Evolutionary conservation across 78 protist genomes (phyloP), one percentile per base, ranked within the genome.

Genomic region (Chrysochromulina parva): DNA sequence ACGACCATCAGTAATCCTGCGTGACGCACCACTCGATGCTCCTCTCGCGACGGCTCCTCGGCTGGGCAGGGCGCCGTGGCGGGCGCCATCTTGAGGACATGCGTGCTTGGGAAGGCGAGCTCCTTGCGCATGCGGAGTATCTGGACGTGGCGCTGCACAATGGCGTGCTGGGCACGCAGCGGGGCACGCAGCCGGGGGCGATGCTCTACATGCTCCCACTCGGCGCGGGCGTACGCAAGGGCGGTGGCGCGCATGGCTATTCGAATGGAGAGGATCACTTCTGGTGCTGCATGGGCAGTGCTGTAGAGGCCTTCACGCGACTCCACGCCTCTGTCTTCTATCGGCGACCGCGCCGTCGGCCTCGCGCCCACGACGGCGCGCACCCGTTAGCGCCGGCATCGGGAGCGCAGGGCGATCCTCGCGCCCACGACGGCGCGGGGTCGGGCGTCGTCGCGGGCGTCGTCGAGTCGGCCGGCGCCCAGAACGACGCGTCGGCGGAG

Each of bases 241-340:
- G 47, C 11, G 86, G 86, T 0, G 59, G 82, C 62, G 38, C 28
- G 9, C 38, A 78, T 10, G 24, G 59, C 28, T 78, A 28, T 47
- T 78, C 86, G 22, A 6, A 53, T 17, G 0, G 48, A 50, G 62
- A 53, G 48, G 26, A 24, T 20, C 86, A 78, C 48, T 78, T 78
- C 17, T 78, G 86, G 86, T 78, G 86, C 86, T 78, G 86, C 86
- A 20, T 78, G 48, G 86, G 86, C 60, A 22, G 47, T 1, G 86
- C 28, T 3, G 14, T 53, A 10, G 86, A 78, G 47, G 86, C 86
- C 24, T 78, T 78, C 19, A 2, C 48, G 24, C 4, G 86, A 17
- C 86, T 78, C 14, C 58, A 26, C 28, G n/a, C 16, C 58, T 22
- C 2, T 5, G 13, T 20, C 78, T 69, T 69, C 53, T 65, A 20